Evolutionary conservation across 169 alveolate species (phyloP).

Genomic region (Eimeria acervulina): DNA sequence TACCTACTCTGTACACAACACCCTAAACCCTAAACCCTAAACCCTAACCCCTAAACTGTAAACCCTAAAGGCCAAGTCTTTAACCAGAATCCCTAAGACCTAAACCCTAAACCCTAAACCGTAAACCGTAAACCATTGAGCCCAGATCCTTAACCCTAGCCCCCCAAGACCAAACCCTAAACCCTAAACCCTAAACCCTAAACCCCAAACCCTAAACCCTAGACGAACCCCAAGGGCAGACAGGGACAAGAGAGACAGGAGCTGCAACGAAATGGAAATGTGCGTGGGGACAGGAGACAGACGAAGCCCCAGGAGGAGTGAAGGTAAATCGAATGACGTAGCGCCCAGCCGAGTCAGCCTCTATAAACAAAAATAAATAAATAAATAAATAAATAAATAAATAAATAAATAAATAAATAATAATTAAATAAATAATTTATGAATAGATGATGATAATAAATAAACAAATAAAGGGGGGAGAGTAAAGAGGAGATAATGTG

Average conservation of each 20-base stretch:
- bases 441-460: no score
- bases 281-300: conserved; percentile 65
- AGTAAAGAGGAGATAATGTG: no score
- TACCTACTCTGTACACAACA: no score
- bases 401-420: background rate
- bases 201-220: background rate
- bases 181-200: background rate
- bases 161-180: background rate
- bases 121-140: background rate
- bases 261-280: conserved; percentile 67
- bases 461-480: no score
- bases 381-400: background rate
- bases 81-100: background rate
- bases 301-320: background rate
- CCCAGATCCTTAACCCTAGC: background rate
- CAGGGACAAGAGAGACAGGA: conserved; percentile 43
- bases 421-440: background rate
- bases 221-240: conserved; percentile 80
- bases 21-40: no score
- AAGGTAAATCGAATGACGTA: conserved; percentile 36
- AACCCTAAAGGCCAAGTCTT: no score
- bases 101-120: background rate
- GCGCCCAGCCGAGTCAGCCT: conserved; percentile 64
- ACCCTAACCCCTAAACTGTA: no score
- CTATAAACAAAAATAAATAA: background rate